Evolutionary conservation across 106 monocot species (phyloP).

Genomic region (Gastrodia elata): DNA sequence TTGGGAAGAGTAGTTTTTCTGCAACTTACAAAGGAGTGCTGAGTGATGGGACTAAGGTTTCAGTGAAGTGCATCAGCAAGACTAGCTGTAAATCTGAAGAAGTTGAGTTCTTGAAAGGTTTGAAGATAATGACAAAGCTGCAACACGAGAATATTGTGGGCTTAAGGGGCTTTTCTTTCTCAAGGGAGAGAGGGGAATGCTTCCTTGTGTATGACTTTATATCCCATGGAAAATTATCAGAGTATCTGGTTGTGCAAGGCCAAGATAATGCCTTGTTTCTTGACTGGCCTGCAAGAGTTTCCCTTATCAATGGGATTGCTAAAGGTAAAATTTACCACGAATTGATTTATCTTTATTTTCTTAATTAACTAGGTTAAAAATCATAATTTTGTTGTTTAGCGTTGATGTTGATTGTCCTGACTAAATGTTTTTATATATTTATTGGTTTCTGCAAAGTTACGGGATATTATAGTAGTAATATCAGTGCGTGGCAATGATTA

Average conservation of each 20-base stretch:
- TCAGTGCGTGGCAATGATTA: too few relatives aligned
- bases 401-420: neutral
- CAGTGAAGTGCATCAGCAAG: conserved; percentile 76
- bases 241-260: conserved; percentile 48
- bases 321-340: conserved; percentile 32
- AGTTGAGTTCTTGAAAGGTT: conserved; percentile 67
- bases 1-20: conserved; percentile 55
- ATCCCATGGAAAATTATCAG: conserved; percentile 50
- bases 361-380: too few relatives aligned
- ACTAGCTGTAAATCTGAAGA: conserved; percentile 80
- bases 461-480: too few relatives aligned
- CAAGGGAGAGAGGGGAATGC: conserved; percentile 79
- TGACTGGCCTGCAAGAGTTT: conserved; percentile 70
- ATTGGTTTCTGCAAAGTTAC: neutral
- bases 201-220: conserved; percentile 87
- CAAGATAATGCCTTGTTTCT: conserved; percentile 22
- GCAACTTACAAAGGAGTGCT: conserved; percentile 65
- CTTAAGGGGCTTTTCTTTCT: conserved; percentile 76
- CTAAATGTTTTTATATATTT: neutral
- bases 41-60: conserved; percentile 69
- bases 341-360: neutral
- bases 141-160: conserved; percentile 60
- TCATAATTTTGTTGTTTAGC: too few relatives aligned
- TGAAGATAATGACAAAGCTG: conserved; percentile 52
- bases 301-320: conserved; percentile 74